A percentile compares a stretch with the other conserved stretches of the same genome.
These are phyloP conservation scores for Zygosaccharomyces siamensis DNA, from an alignment of 805 yeast genomes.

Conservation along the genomic window DNA sequence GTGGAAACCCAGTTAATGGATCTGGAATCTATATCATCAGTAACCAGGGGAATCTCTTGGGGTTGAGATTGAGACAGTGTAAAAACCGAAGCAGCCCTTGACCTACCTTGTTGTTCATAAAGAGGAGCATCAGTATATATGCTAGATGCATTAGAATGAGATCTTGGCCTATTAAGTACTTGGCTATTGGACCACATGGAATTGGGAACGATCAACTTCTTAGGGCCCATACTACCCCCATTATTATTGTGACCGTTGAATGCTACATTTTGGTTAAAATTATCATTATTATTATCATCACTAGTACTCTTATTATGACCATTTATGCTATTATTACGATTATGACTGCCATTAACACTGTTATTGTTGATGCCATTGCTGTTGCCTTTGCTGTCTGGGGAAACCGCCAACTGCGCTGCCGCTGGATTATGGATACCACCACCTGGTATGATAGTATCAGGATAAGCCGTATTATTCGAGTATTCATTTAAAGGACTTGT, in stretches of 20 bases:
- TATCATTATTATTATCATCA: conserved; percentile 3
- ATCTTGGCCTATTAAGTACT: conserved; percentile 24
- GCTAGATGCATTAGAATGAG: conserved; percentile 34
- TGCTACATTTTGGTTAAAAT: conserved; percentile 4
- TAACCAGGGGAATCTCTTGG: conserved; percentile 33
- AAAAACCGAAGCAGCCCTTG: conserved; percentile 23
- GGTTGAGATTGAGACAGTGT: conserved; percentile 20
- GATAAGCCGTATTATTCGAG: conserved; percentile 19
- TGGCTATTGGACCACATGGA: conserved; percentile 18
- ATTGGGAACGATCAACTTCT: conserved; percentile 16
- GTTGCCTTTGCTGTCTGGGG: conserved; percentile 1
- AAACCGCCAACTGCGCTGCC: neutral
- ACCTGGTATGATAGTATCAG: conserved; percentile 18
- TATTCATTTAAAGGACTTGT: conserved; percentile 21
- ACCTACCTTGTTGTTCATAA: conserved; percentile 23
- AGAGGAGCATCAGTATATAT: conserved; percentile 31
- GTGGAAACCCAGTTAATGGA: conserved; percentile 62
- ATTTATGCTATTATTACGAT: conserved; percentile 10
- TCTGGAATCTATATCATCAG: conserved; percentile 58
- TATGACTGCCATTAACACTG: conserved; percentile 2
- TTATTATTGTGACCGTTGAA: conserved; percentile 5
- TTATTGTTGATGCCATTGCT: neutral
- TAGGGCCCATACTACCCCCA: conserved; percentile 12
- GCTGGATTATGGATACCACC: conserved; percentile 2
- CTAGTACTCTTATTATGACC: conserved; percentile 8